Evolutionary conservation across 768 basidiomycete species (phyloP), one percentile per base, ranked within the genome.

Genomic region (Porpolomopsis calyptriformis): DNA sequence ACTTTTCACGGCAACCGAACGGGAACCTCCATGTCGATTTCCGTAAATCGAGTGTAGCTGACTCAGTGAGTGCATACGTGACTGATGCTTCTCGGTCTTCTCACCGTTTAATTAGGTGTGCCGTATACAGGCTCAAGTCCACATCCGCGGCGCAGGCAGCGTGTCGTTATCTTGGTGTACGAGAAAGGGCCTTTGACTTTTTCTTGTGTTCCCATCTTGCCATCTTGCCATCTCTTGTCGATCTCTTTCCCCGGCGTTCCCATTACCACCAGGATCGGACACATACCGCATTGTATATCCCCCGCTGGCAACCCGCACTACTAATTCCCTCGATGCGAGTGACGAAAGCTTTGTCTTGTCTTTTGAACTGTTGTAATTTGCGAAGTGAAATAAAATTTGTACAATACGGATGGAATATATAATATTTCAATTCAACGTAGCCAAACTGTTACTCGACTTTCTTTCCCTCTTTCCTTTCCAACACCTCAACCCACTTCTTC

Each of bases 401-500:
- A n/a, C n/a, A n/a, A n/a, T n/a, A n/a, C n/a, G n/a, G n/a, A n/a
- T n/a, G n/a, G n/a, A n/a, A n/a, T n/a, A n/a, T n/a, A n/a, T n/a
- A n/a, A n/a, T n/a, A n/a, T n/a, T n/a, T n/a, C n/a, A n/a, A n/a
- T n/a, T n/a, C n/a, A n/a, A n/a, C n/a, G n/a, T n/a, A n/a, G n/a
- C n/a, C n/a, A n/a, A n/a, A 31, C 29, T 31, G 7, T 39, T 27
- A 43, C 7, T 48, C 47, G 16, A 48, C 40, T 22, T 33, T 34
- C 20, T 48, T 48, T 9, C 57, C 59, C 31, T 61, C 57, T 43
- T 52, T 68, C 56, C 73, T 68, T 56, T 73, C 78, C 46, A 86
- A 62, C 3, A 85, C 69, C 60, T 89, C 77, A 3, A 93, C 89
- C 76, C 85, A 93, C 53, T 85, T 90, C 48, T 70, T 75, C 1